phyloP scores from a whole-genome alignment of 208 protist species.

The Leishmania gerbilli region DNA sequence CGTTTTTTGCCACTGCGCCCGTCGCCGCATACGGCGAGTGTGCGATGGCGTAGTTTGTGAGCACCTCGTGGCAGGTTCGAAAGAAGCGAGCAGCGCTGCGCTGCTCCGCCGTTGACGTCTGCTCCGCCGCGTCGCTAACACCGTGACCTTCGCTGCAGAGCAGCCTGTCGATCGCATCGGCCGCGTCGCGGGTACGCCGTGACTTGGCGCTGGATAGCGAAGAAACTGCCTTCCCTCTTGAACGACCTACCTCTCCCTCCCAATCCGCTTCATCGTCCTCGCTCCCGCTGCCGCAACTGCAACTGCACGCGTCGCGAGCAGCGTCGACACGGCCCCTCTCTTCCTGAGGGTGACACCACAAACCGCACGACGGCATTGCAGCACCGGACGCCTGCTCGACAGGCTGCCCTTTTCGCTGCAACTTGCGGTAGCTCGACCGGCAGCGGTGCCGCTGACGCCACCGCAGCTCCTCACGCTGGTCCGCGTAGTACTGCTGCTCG shows the following conservation, averaged over 20 bases:
- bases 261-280: background rate
- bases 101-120: conserved; percentile 35
- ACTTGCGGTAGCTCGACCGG: conserved; percentile 9
- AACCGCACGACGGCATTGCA: background rate
- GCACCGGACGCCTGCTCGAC: background rate
- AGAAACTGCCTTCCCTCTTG: background rate
- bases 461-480: conserved; percentile 54
- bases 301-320: background rate
- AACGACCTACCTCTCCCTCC: background rate
- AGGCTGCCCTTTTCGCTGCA: background rate
- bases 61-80: conserved; percentile 44
- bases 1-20: background rate
- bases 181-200: background rate
- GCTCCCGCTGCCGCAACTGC: conserved; percentile 6
- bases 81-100: conserved; percentile 48
- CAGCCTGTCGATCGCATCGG: background rate
- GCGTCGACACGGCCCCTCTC: background rate
- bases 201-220: background rate
- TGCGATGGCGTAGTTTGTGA: conserved; percentile 48
- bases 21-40: conserved; percentile 9
- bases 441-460: conserved; percentile 39
- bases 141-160: background rate
- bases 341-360: background rate
- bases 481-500: conserved; percentile 68
- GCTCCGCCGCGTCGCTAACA: conserved; percentile 25